These are phyloP conservation scores for Syzygium aqueum DNA, from an alignment of 345 rosid genomes.

Conservation along the genomic window DNA sequence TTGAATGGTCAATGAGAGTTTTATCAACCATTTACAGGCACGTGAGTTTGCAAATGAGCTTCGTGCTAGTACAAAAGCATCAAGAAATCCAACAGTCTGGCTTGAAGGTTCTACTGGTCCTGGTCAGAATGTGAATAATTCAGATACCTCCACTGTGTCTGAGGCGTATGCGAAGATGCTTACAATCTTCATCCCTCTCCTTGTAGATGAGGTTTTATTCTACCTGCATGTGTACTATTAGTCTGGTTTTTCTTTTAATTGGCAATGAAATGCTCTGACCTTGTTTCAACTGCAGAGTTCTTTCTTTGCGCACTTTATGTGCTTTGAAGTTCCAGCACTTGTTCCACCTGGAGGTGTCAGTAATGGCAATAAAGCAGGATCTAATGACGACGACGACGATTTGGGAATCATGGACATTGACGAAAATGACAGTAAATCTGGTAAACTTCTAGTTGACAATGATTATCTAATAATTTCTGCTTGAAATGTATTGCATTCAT, in stretches of 20 bases:
- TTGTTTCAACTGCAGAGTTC: conserved; percentile 73
- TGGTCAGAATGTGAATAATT: conserved; percentile 49
- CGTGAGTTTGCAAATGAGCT: conserved; percentile 99
- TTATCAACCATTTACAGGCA: conserved; percentile 43
- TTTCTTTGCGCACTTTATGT: conserved; percentile 99
- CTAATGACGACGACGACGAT: conserved; percentile 58
- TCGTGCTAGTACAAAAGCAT: conserved; percentile 98
- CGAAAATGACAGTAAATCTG: conserved; percentile 65
- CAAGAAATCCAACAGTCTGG: conserved; percentile 92
- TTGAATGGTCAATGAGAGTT: background rate
- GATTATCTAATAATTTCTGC: background rate
- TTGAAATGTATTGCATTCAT: background rate
- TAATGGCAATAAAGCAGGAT: conserved; percentile 49
- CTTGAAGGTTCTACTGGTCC: conserved; percentile 88
- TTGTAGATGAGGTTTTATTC: conserved; percentile 81
- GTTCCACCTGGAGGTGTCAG: conserved; percentile 71
- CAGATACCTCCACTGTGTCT: conserved; percentile 89
- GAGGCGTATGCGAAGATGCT: conserved; percentile 98
- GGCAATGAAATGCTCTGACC: conserved; percentile 2
- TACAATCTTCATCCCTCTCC: conserved; percentile 94
- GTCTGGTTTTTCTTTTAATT: conserved; percentile 1
- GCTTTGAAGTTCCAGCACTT: conserved; percentile 97
- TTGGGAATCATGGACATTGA: conserved; percentile 96
- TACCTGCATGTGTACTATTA: background rate
- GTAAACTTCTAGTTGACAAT: conserved; percentile 23